Conservation (phyloP, 1,284 basidiomycete genomes). For the Cutaneotrichosporon spelunceum region DNA sequence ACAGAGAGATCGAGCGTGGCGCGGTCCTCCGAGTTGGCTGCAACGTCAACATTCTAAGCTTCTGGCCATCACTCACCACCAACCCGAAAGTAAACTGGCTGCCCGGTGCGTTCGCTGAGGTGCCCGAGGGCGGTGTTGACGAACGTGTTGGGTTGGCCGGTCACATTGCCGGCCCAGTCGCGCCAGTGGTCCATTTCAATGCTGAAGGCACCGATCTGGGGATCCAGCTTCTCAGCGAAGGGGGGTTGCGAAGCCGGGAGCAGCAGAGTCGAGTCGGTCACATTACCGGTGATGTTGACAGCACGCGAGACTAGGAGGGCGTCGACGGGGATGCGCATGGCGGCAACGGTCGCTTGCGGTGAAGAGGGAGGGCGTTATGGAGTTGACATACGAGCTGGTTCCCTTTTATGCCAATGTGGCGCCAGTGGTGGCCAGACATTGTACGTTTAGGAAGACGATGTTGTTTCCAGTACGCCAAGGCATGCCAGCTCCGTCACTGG, state of each 20-base stretch:
- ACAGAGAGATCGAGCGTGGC: conserved; percentile 18
- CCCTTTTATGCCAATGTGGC: no score
- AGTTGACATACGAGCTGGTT: no score
- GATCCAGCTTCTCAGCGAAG: conserved; percentile 23
- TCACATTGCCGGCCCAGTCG: conserved; percentile 26
- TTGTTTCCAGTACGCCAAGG: no score
- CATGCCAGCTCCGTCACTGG: no score
- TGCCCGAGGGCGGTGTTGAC: conserved; percentile 24
- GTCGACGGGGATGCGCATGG: conserved; percentile 8
- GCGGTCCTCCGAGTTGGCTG: conserved; percentile 29
- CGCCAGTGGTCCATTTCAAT: conserved; percentile 32
- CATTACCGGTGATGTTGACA: background rate
- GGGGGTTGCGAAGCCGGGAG: conserved; percentile 16
- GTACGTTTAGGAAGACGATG: no score
- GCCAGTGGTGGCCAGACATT: no score
- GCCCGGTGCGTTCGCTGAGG: conserved; percentile 23
- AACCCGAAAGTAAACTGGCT: conserved; percentile 21
- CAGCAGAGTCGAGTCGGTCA: conserved; percentile 13
- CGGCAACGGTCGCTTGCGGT: no score
- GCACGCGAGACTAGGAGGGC: background rate
- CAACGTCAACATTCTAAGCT: no score
- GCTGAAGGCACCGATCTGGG: conserved; percentile 24
- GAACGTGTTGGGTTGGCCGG: conserved; percentile 27
- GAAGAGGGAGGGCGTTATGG: no score
- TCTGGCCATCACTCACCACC: no score